Evolutionary conservation across 2,329 filamentous ascomycete species (phyloP).

Genomic region (Diaporthe eres): DNA sequence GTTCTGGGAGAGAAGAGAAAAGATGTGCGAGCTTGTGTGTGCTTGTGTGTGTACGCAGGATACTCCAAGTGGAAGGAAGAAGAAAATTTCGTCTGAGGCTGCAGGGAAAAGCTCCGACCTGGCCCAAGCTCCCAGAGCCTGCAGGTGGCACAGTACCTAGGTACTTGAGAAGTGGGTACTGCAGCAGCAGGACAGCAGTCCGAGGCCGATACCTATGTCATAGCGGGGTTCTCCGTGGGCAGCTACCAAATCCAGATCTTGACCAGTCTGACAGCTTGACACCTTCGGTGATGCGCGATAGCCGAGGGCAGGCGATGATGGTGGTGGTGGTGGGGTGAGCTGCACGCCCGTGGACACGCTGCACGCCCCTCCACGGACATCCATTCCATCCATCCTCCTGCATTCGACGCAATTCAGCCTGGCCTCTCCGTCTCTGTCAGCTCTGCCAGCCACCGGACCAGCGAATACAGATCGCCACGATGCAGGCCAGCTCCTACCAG

Average conservation of each 20-base stretch:
- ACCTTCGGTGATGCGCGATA: conserved; percentile 34
- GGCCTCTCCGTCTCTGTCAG: not conserved
- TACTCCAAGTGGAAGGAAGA: not conserved
- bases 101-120: conserved; percentile 22
- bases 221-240: conserved; percentile 25
- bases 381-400: conserved; percentile 1
- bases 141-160: not conserved
- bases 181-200: not conserved
- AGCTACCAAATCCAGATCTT: conserved; percentile 24
- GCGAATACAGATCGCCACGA: conserved; percentile 12
- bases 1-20: conserved; percentile 4
- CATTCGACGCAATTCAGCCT: not conserved
- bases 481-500: conserved; percentile 15
- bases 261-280: conserved; percentile 18
- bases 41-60: not conserved
- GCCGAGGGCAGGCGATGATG: conserved; percentile 27
- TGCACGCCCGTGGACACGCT: not conserved
- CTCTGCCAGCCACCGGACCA: not conserved
- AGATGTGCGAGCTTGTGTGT: not conserved
- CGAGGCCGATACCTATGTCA: conserved; percentile 1
- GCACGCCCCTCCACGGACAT: not conserved
- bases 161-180: too few relatives aligned
- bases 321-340: conserved; percentile 20
- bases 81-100: conserved; percentile 22
- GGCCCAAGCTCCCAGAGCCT: conserved; percentile 30